Base-by-base conservation (phyloP, 306 rosid species). In the Acmispon strigosus region DNA sequence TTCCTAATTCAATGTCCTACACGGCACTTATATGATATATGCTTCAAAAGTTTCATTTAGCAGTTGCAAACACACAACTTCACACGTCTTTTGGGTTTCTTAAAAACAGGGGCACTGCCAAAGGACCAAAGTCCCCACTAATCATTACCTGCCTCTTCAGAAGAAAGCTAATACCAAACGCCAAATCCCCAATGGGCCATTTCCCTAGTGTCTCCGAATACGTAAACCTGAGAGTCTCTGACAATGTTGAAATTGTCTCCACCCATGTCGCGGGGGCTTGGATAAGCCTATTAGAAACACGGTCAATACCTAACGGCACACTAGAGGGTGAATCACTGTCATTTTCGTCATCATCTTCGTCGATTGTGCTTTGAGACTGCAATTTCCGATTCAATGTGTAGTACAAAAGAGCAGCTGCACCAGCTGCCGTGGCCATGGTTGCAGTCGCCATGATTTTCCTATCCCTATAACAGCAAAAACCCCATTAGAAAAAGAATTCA, bases 101-200 rank as follows among this genome's bases (percentile, higher is more conserved):
- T 53, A 47, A 58, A 27, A 49, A 1, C 7, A 63, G 10, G 10
- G 60, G 54, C 16, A 51, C 47, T 12, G 18, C 20, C 56, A 76
- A 44, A 53, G 44, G 71, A 79, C 19, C 69, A 75, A 63, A 71
- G n/a, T 1, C 13, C 47, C 10, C 72, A 62, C 44, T 51, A 42
- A 72, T 61, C 52, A 27, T 88, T 67, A 86, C 97, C 94, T 94
- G 97, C 62, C 92, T 86, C 95, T 89, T 94, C 7, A 94, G 81
- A 48, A 94, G 97, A 82, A 91, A 91, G 78, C 56, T 89, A 52
- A 94, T 94, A 67, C 99, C 99, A 65, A 94, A 94, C 5, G 99
- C 97, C 84, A 94, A 87, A 80, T 94, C 99, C 53, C 96, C 96
- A 60, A 89, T 89, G 4, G 98, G 98, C 98, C 97, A 94, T 85